Conservation (phyloP, 768 basidiomycete species). For the Pisolithus marmoratus region DNA sequence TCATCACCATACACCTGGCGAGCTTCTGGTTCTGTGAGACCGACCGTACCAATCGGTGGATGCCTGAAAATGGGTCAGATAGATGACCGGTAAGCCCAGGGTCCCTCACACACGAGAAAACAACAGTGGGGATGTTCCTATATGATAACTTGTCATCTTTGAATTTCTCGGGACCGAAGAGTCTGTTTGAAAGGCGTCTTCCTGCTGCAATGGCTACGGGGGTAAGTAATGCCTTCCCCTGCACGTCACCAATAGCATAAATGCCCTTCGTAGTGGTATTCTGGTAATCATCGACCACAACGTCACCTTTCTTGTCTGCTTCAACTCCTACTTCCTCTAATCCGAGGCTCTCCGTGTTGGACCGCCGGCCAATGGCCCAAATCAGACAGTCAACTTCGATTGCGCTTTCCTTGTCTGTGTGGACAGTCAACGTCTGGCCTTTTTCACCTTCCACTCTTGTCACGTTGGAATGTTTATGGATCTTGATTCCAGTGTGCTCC, state of each 20-base stretch:
- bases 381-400: slow-evolving; percentile 83
- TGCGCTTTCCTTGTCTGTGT: slow-evolving; percentile 66
- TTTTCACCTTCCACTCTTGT: slow-evolving; percentile 69
- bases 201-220: slow-evolving; percentile 98
- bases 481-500: slow-evolving; percentile 86
- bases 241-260: slow-evolving; percentile 86
- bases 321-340: slow-evolving; percentile 74
- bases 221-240: slow-evolving; percentile 88
- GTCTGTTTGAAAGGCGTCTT: slow-evolving; percentile 77
- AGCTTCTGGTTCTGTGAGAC: slow-evolving; percentile 90
- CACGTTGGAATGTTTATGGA: slow-evolving; percentile 78
- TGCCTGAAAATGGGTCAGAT: slow-evolving; percentile 48
- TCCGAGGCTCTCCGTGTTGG: slow-evolving; percentile 74
- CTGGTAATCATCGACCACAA: slow-evolving; percentile 90
- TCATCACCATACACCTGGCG: slow-evolving; percentile 80
- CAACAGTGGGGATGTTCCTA: slow-evolving; percentile 88
- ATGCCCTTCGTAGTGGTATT: slow-evolving; percentile 66
- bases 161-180: slow-evolving; percentile 84
- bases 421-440: slow-evolving; percentile 69
- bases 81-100: slow-evolving; percentile 1
- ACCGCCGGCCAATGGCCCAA: slow-evolving; percentile 91
- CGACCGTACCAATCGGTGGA: slow-evolving; percentile 93
- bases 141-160: slow-evolving; percentile 87
- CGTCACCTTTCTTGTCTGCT: slow-evolving; percentile 71
- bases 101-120: slow-evolving; percentile 76